A percentile compares a stretch with the other conserved stretches of the same genome.
Evolutionary conservation across 768 basidiomycete genomes (phyloP).

Genomic region (Krasilnikovozyma curviuscula): DNA sequence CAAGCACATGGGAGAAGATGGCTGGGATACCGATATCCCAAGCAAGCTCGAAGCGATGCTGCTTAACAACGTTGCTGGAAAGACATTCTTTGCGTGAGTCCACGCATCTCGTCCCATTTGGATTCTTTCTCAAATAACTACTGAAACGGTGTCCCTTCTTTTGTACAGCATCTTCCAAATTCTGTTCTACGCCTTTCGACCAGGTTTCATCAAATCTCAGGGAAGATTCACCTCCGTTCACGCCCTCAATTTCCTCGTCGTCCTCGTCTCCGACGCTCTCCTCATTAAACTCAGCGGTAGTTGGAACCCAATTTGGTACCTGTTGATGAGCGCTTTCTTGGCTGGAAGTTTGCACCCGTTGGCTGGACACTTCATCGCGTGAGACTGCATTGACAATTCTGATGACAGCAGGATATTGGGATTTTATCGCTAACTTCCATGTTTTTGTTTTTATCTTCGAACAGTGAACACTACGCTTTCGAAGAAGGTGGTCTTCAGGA

Average conservation of each 20-base stretch:
- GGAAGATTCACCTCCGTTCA: conserved; percentile 60
- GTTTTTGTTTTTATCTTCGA: not conserved
- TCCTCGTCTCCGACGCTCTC: conserved; percentile 52
- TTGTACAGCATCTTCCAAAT: conserved; percentile 75
- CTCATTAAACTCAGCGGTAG: conserved; percentile 27
- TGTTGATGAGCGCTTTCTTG: conserved; percentile 45
- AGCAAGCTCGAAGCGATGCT: conserved; percentile 63
- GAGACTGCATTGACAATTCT: conserved; percentile 41
- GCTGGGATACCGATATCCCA: conserved; percentile 87
- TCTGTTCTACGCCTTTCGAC: conserved; percentile 89
- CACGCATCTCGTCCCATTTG: not conserved
- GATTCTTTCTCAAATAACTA: not conserved
- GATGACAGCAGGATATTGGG: not conserved
- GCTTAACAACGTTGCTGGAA: conserved; percentile 88
- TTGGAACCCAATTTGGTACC: conserved; percentile 2
- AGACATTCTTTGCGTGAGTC: conserved; percentile 88
- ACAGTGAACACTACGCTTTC: conserved; percentile 10
- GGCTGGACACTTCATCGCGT: conserved; percentile 94
- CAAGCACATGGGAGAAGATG: conserved; percentile 86
- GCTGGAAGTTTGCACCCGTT: conserved; percentile 90
- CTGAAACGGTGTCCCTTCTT: not conserved
- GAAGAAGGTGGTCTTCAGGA: conserved; percentile 50
- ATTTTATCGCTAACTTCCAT: not conserved
- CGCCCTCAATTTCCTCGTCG: conserved; percentile 47
- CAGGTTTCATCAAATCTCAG: conserved; percentile 75